Evolutionary conservation across 805 yeast genomes (phyloP), one percentile per base, ranked within the genome.

Genomic region (Jamesozyma gamospora): DNA sequence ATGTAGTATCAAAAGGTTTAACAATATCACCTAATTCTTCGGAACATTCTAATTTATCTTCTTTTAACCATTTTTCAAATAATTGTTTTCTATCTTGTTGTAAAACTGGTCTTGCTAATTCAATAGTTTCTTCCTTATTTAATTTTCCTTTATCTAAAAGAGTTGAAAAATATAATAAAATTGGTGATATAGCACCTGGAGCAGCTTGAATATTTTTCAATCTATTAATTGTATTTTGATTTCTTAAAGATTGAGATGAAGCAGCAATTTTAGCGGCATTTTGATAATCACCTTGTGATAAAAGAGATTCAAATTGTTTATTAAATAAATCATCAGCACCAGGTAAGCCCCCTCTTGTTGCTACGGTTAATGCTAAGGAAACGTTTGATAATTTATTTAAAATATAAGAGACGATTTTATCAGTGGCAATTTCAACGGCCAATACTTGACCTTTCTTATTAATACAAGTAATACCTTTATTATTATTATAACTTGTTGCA

Each of bases 251-350:
- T 41, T 85, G 86, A 13, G 95, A 84, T 29, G 95, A 80, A 12
- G 97, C 97, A 29, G 98, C 98, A 43, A 90, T 84, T 66, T 86
- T 86, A 36, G 97, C 98, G 39, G 98, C 98, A 52, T 80, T 79
- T 41, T 78, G 71, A 58, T 87, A 92, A 60, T 87, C 92, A 51
- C 96, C 96, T 51, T 78, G 77, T 48, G 77, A 74, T 53, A 92
- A 71, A 53, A 80, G 73, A 60, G 79, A 78, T 56, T 87, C 94
- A 67, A 92, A 92, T 65, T 90, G 97, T 65, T 87, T 95, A 43
- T 72, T 67, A 64, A 92, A 88, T 47, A 92, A 71, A 54, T 78
- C 79, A 61, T 92, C 99, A 36, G 97, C 98, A 49, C 99, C 99
- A 32, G 95, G 92, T 55, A 92, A 75, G 1, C 95, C 95, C 56